A percentile compares a stretch with the other conserved stretches of the same genome.
phyloP scores from a whole-genome alignment of 1,139 yeast species.

The Pichia sp. region DNA sequence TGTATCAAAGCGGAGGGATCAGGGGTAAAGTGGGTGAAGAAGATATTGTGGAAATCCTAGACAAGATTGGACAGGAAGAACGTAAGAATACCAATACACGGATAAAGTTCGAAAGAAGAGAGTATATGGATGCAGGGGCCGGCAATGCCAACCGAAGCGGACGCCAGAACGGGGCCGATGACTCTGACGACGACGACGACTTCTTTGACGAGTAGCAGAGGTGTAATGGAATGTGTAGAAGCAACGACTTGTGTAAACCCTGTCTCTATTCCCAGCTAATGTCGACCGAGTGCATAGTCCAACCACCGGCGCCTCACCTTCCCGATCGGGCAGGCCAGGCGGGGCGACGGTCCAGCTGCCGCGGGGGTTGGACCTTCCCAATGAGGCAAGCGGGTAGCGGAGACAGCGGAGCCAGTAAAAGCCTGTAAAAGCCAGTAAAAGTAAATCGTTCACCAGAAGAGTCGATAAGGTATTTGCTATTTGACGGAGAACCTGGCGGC shows the following conservation, averaged over 20 bases:
- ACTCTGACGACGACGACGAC: conserved; percentile 30
- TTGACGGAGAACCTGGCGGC: too few species aligned
- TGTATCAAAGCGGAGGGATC: conserved; percentile 77
- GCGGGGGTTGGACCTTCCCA: neutral
- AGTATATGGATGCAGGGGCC: conserved; percentile 27
- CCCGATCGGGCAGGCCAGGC: conserved; percentile 6
- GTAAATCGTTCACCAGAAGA: too few species aligned
- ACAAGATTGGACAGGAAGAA: conserved; percentile 78
- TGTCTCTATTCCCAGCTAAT: too few species aligned
- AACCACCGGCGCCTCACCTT: neutral
- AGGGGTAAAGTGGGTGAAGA: conserved; percentile 66
- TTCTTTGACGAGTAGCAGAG: conserved; percentile 23
- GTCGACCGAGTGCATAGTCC: neutral
- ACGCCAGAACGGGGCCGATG: conserved; percentile 25
- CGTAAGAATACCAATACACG: conserved; percentile 53
- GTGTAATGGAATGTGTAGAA: neutral
- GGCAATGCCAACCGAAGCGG: conserved; percentile 24
- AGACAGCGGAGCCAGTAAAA: too few species aligned
- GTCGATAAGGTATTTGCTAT: too few species aligned
- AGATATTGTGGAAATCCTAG: conserved; percentile 76
- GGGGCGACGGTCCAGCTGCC: neutral
- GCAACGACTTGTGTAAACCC: neutral
- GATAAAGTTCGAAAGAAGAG: conserved; percentile 50
- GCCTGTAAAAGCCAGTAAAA: too few species aligned
- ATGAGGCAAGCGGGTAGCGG: too few species aligned